These are phyloP conservation scores for Xylogone sp. DNA, from an alignment of 2,329 filamentous ascomycete genomes.

Conservation along the genomic window DNA sequence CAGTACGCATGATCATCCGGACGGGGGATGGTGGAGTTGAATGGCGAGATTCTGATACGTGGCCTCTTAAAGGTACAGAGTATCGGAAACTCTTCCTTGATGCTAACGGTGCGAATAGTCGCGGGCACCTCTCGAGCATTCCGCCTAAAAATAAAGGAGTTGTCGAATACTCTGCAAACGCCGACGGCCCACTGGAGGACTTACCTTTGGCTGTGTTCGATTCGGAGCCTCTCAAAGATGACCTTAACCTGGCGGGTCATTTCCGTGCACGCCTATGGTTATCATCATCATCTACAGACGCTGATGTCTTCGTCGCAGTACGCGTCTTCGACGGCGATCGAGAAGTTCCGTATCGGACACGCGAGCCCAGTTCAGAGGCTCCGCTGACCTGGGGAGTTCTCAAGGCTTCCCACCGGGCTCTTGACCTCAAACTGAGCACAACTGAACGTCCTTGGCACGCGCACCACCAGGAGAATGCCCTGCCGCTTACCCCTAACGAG, in stretches of 20 bases:
- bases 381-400: constrained; percentile 8
- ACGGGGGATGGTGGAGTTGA: constrained; percentile 4
- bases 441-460: constrained; percentile 10
- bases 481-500: no score
- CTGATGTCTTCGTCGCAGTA: constrained; percentile 7
- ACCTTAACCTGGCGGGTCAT: constrained; percentile 7
- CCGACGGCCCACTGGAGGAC: no score
- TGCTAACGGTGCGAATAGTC: not conserved
- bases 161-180: not conserved
- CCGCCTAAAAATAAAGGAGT: not conserved
- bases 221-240: not conserved
- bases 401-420: constrained; percentile 6
- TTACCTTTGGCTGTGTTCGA: constrained; percentile 3
- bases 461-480: not conserved
- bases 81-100: constrained; percentile 5
- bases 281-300: constrained; percentile 4
- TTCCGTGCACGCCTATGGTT: constrained; percentile 4
- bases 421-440: constrained; percentile 2
- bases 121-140: no score
- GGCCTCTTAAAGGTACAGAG: constrained; percentile 4
- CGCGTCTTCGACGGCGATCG: not conserved
- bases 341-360: constrained; percentile 2
- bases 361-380: not conserved
- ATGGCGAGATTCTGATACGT: constrained; percentile 5
- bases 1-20: constrained; percentile 13